Evolutionary conservation across 306 rosid species (phyloP).

Genomic region (Carpinus fangiana): DNA sequence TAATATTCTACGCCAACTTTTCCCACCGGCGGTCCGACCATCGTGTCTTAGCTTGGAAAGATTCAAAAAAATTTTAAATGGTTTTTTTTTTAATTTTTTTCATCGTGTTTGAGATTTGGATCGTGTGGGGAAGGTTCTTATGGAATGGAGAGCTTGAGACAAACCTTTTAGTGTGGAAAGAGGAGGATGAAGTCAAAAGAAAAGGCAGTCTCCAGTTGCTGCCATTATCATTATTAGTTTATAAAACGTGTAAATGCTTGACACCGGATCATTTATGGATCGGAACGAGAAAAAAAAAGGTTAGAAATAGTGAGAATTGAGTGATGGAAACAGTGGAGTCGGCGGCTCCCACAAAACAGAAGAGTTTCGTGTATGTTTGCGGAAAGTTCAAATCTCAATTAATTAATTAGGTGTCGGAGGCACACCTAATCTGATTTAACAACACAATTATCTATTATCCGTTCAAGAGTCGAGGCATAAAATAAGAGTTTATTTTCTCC

Average conservation of each 20-base stretch:
- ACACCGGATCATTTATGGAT: background rate
- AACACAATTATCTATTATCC: conserved; percentile 11
- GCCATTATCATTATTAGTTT: too few relatives aligned
- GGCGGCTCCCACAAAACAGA: conserved; percentile 19
- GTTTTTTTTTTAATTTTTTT: background rate
- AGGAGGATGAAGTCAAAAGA: too few relatives aligned
- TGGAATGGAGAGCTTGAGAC: background rate
- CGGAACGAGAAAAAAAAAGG: background rate
- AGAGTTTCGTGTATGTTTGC: background rate
- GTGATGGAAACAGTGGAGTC: background rate
- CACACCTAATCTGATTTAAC: conserved; percentile 11
- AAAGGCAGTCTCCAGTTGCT: too few relatives aligned
- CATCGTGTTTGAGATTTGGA: background rate
- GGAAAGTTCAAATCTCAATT: conserved; percentile 26
- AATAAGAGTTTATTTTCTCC: conserved; percentile 13
- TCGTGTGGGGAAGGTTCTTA: background rate
- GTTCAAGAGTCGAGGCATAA: conserved; percentile 26
- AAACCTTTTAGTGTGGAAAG: background rate
- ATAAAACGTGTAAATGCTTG: background rate
- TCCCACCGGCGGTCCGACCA: too few relatives aligned
- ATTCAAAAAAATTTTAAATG: too few relatives aligned
- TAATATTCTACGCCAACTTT: too few relatives aligned
- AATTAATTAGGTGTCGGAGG: conserved; percentile 22
- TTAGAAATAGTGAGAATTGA: conserved; percentile 19
- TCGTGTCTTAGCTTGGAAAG: too few relatives aligned